phyloP scores from a whole-genome alignment of 306 rosid genomes.

The Adenanthera pavonina region DNA sequence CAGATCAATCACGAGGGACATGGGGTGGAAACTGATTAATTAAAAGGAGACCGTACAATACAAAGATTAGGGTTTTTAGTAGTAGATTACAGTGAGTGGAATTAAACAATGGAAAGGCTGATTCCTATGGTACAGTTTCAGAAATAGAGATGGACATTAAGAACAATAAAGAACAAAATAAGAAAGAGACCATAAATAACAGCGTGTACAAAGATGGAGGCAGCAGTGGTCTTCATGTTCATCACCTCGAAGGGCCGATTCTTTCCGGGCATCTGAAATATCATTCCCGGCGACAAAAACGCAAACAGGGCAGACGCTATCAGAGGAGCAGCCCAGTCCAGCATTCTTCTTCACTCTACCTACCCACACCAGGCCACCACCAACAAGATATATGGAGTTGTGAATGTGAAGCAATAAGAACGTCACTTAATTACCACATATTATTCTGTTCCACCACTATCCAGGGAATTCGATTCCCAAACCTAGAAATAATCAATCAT shows the following conservation, averaged over 20 bases:
- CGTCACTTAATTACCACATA: neutral
- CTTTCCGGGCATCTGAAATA: conserved; percentile 89
- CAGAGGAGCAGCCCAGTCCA: conserved; percentile 83
- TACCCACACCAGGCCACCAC: neutral
- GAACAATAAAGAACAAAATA: conserved; percentile 72
- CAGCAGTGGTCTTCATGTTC: conserved; percentile 85
- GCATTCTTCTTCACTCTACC: conserved; percentile 42
- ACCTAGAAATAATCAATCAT: conserved; percentile 38
- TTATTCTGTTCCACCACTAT: conserved; percentile 8
- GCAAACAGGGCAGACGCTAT: conserved; percentile 84
- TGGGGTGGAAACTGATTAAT: neutral
- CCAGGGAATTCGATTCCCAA: conserved; percentile 56
- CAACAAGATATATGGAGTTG: neutral
- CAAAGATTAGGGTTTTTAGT: neutral
- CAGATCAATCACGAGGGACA: neutral
- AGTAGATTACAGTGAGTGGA: neutral
- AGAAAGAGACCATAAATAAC: conserved; percentile 80
- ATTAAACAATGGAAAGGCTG: neutral
- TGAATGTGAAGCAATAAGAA: neutral
- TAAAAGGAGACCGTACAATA: neutral
- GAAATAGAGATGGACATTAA: conserved; percentile 68
- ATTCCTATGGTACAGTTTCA: conserved; percentile 8
- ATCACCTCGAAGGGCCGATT: conserved; percentile 66
- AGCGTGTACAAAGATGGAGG: conserved; percentile 84
- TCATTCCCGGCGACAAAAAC: conserved; percentile 76